Evolutionary conservation across 2,329 filamentous ascomycete genomes (phyloP), one percentile per base, ranked within the genome.

Genomic region (Paracamarosporium sp.): DNA sequence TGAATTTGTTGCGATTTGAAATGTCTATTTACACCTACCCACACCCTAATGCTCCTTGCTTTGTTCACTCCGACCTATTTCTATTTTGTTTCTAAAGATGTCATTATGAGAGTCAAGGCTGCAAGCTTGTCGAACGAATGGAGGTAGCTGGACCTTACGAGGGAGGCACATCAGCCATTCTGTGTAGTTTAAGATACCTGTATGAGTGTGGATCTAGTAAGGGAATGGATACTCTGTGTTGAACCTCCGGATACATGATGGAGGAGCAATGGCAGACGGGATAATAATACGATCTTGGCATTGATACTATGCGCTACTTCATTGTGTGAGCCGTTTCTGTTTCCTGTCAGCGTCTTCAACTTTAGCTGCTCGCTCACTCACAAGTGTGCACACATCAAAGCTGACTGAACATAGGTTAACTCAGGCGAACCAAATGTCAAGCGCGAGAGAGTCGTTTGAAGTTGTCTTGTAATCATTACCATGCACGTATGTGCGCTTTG

Each of bases 121-220:
- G 40, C 11, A 12, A n/a, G 22, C 22, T 27, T 27, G 35, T 38
- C 17, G 35, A 38, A 7, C 17, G 35, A 38, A 38, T 20, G 35
- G 17, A n/a, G 35, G 22, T 25, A 47, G 28, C 31, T 36, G 36
- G 7, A 41, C 20, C 27, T 22, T 5, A 25, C 9, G 43, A 7
- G 11, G 11, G 43, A n/a, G n/a, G n/a, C n/a, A n/a, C n/a, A n/a
- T n/a, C 36, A 9, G 36, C n/a, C 17, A 17, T 15, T 38, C 20
- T 38, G 30, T 56, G 60, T 61, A 60, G 58, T 61, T 58, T 38
- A 58, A 59, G 60, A 60, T 63, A 64, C 56, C 60, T 63, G 48
- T 56, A 57, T 50, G 62, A 52, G 55, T 46, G 40, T 4, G 40
- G 22, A 43, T 25, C 52, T 22, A 50, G 54, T 35, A 31, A n/a